Evolutionary conservation across 179 eudicot species (phyloP).

Genomic region (Beta macrorhiza): DNA sequence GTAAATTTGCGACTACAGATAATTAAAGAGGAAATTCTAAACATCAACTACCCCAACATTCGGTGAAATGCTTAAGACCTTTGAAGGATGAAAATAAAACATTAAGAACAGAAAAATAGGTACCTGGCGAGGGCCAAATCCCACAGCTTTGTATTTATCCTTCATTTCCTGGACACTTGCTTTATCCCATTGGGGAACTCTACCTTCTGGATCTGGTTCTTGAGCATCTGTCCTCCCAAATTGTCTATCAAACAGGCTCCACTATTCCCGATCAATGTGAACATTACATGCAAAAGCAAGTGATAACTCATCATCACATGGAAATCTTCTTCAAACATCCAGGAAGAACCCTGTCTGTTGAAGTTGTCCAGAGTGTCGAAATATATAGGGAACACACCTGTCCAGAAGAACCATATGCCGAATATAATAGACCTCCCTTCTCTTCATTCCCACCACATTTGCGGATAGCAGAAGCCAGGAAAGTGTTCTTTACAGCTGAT

Average conservation of each 20-base stretch:
- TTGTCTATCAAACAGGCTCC: constrained; percentile 79
- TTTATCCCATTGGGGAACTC: constrained; percentile 83
- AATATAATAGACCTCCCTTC: constrained; percentile 66
- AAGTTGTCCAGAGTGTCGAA: constrained; percentile 2
- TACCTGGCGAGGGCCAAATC: constrained; percentile 96
- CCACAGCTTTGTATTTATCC: constrained; percentile 68
- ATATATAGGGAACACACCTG: constrained; percentile 45
- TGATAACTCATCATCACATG: constrained; percentile 11
- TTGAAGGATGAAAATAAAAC: background rate
- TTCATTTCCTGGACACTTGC: constrained; percentile 90
- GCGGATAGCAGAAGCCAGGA: constrained; percentile 81
- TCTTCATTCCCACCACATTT: constrained; percentile 98
- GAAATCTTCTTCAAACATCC: background rate
- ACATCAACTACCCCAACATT: background rate
- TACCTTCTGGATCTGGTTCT: constrained; percentile 94
- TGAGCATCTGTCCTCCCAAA: constrained; percentile 83
- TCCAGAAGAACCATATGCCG: constrained; percentile 87
- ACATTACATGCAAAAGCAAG: constrained; percentile 20
- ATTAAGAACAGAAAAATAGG: background rate
- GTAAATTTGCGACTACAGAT: background rate
- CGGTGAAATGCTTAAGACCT: constrained; percentile 2
- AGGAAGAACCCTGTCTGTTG: background rate
- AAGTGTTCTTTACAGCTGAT: constrained; percentile 68
- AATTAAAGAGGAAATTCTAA: background rate
- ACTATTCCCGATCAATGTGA: constrained; percentile 43